Percentiles rank a stretch among this genome's conserved stretches.
Evolutionary conservation across 2,329 filamentous ascomycete genomes (phyloP).

Genomic region (Acephala macrosclerotiorum): DNA sequence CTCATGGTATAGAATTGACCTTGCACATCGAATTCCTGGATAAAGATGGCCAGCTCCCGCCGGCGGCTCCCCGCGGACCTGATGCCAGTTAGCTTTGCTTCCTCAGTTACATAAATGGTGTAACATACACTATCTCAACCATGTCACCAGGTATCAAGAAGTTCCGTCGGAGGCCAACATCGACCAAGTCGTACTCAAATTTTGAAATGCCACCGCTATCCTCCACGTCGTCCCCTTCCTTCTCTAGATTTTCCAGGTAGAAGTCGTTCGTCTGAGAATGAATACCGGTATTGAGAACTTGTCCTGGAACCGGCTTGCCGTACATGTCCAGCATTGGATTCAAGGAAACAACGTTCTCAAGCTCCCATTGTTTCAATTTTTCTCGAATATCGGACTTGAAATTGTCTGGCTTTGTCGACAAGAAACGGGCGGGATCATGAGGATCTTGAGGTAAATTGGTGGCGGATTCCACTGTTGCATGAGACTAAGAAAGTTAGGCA

Average conservation of each 20-base stretch:
- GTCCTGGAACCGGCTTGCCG: constrained; percentile 13
- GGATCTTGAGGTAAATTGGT: constrained; percentile 7
- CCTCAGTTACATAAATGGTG: neutral
- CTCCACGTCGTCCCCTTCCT: constrained; percentile 38
- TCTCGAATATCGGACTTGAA: constrained; percentile 42
- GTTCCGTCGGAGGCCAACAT: constrained; percentile 44
- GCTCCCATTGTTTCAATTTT: constrained; percentile 52
- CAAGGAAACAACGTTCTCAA: constrained; percentile 42
- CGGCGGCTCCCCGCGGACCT: constrained; percentile 28
- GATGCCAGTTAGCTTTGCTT: constrained; percentile 23
- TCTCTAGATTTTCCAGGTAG: constrained; percentile 27
- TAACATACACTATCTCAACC: constrained; percentile 42
- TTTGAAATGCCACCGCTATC: constrained; percentile 37
- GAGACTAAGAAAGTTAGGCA: constrained; percentile 9
- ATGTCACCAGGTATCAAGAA: constrained; percentile 45
- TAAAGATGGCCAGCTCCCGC: constrained; percentile 54
- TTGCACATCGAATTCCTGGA: constrained; percentile 49
- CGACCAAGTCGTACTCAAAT: constrained; percentile 57
- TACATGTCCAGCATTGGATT: neutral
- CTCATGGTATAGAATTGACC: constrained; percentile 58
- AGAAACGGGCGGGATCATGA: no score
- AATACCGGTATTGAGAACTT: constrained; percentile 25
- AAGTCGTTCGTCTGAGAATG: constrained; percentile 16
- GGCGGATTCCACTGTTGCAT: constrained; percentile 10
- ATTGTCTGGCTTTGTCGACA: neutral